Percentiles rank a stretch among this genome's conserved stretches.
phyloP scores from a whole-genome alignment of 257 asterid genomes.

The Solanum bulbocastanum region DNA sequence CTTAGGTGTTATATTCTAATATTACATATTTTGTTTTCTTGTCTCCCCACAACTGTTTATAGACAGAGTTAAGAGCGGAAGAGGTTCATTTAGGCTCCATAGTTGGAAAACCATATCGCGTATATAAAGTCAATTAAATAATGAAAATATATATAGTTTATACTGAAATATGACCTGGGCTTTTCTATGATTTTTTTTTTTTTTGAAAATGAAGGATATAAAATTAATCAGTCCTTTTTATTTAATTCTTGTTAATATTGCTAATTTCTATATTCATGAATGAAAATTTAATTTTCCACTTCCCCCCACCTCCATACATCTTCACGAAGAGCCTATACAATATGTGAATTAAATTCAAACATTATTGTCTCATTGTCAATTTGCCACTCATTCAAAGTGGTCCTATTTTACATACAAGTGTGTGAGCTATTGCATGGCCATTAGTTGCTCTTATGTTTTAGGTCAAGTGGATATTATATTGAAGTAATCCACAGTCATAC shows the following conservation, averaged over 20 bases:
- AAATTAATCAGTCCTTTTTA: not conserved
- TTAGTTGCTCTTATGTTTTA: not conserved
- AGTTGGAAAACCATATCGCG: fast-evolving
- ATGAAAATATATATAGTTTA: not conserved
- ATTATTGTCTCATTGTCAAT: not conserved
- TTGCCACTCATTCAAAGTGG: not conserved
- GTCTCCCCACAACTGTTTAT: not conserved
- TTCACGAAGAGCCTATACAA: not conserved
- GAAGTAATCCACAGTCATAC: not conserved
- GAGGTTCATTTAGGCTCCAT: not conserved
- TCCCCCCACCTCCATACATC: not conserved
- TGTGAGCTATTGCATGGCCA: not conserved
- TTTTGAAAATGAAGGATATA: not conserved
- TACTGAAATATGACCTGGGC: not conserved
- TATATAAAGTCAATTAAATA: not conserved
- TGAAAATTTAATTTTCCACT: not conserved
- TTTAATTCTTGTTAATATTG: not conserved
- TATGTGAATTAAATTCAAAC: not conserved
- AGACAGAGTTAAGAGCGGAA: not conserved
- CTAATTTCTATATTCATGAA: not conserved
- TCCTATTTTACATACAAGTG: not conserved
- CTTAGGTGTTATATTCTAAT: not conserved
- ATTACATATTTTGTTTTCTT: not conserved
- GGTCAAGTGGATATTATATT: not conserved
- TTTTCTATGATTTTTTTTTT: no score